Base-by-base conservation (phyloP, 2,329 filamentous ascomycete genomes). In the Diaporthe australafricana region DNA sequence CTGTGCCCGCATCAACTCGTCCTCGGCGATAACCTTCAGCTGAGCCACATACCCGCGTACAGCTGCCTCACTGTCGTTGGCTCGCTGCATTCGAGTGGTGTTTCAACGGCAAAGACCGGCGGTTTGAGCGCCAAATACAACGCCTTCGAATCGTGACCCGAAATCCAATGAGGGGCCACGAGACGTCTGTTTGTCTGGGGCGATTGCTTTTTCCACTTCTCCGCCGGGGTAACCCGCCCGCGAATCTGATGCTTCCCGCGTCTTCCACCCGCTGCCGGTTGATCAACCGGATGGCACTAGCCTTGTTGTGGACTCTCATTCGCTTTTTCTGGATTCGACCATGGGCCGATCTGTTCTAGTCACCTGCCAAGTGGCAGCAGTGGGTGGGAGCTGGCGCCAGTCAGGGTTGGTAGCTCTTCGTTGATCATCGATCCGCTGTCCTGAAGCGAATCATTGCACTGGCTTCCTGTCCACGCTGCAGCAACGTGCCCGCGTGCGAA, bases 51-150 rank as follows among this genome's bases (percentile, higher is more conserved):
- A 50, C 66, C 66, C 52, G 55, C 38, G 53, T 47, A 20, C 40
- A 60, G 38, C 12, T 60, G 16, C 27, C n/a, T 40, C 25, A 35
- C 20, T 32, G 42, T 67, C 60, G 40, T 71, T 71, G 69, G 50
- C 60, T 67, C 20, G 56, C 32, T 50, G 35, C 30, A 53, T 57
- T 63, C 47, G 30, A 50, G 38, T 30, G 38, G 52, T 62, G 66
- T 69, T 67, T 57, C 55, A 48, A 48, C 45, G 53, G 67, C 38
- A 68, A 68, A 32, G 32, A 42, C 70, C 53, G 70, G 70, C 70
- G 70, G 67, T 60, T 72, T 72, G 55, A 68, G 70, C 70, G 70
- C 65, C 65, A 63, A 60, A 69, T 63, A 35, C n/a, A 62, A 63
- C 32, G 47, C 22, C 30, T 57, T 30, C 35, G 50, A 25, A 48